Base-by-base conservation (phyloP, 768 basidiomycete genomes). In the Calvatia gigantea region DNA sequence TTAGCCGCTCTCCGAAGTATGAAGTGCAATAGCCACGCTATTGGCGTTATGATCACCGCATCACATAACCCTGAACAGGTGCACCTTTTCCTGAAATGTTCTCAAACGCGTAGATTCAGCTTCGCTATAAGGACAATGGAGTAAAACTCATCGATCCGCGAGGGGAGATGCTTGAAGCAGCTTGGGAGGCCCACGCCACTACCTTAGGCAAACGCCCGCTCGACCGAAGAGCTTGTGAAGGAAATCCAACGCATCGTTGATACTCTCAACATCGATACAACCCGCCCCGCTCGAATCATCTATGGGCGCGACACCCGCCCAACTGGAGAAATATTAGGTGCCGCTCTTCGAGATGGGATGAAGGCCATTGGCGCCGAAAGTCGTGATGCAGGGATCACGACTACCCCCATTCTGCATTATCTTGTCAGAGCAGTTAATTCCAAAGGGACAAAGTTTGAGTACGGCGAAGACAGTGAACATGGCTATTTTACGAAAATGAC, bases 51-150 rank as follows among this genome's bases (percentile, higher is more conserved):
- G 97, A 87, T 99, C 67, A 99, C 97, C 33, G 97, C 97, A 2
- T 96, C 94, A n/a, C 97, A 99, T 72, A 99, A 99, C 69, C 96
- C 97, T n/a, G 95, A 95, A 67, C 80, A 84, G 66, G 95, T 94
- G 64, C 61, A 81, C 65, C 21, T n/a, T 48, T 41, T 33, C 58
- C 45, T 48, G 41, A 51, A 32, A 31, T 28, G 39, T 28, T n/a
- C 15, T 21, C 47, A 47, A 38, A 39, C 39, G 11, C 52, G 42
- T 23, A 29, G 61, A 51, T 56, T 29, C 37, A 17, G 51, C 51
- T 45, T 57, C 59, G 21, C 54, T 56, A n/a, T 6, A 65, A 97
- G 94, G 97, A 99, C 69, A 99, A 99, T 68, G 97, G 97, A 27
- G 97, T 98, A 60, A 99, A 99, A 72, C 82, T 99, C 35, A 94